Evolutionary conservation across 371 early-diverging fungal species (phyloP), one percentile per base, ranked within the genome.

Genomic region (Mortierella sp.): DNA sequence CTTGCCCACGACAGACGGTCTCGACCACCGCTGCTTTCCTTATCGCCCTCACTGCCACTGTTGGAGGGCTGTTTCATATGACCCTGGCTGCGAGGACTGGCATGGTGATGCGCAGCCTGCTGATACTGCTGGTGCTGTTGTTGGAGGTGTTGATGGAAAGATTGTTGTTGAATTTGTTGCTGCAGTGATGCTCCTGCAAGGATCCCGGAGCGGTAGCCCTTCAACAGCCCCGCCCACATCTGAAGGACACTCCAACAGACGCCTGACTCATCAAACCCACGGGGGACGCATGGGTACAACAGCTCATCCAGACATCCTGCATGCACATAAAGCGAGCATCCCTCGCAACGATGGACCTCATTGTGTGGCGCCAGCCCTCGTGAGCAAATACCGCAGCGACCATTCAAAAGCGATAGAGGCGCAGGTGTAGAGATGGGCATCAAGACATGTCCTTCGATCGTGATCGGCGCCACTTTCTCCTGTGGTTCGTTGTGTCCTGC

Each of bases 151-250:
- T 75, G 75, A 6, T 77, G 77, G 37, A 37, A 34, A 19, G 64
- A 72, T 40, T 74, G 79, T n/a, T 75, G 84, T 28, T 61, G 43
- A 8, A 71, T 73, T 43, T 81, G 86, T n/a, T 79, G 86, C 34
- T 81, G 81, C 3, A 73, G 46, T 26, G 89, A 86, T 10, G 81
- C 53, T 72, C 88, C 87, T 61, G 90, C 90, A 26, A 88, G 78
- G 78, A 92, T 89, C 0, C 91, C 92, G 9, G 91, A 82, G 69
- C 96, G 88, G 80, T 96, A 96, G 69, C 93, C 89, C 78, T 93
- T 94, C 70, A 96, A 79, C 28, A 96, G 87, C 0, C 95, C 95
- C 6, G 95, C 94, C 89, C 95, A 96, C 87, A 95, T 91, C 71
- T 94, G 93, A 57, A 96, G 86, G 55, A 96, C 95, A 9, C 94